Evolutionary conservation across 371 early-diverging fungal genomes (phyloP).

Genomic region (Nematocida sp.): DNA sequence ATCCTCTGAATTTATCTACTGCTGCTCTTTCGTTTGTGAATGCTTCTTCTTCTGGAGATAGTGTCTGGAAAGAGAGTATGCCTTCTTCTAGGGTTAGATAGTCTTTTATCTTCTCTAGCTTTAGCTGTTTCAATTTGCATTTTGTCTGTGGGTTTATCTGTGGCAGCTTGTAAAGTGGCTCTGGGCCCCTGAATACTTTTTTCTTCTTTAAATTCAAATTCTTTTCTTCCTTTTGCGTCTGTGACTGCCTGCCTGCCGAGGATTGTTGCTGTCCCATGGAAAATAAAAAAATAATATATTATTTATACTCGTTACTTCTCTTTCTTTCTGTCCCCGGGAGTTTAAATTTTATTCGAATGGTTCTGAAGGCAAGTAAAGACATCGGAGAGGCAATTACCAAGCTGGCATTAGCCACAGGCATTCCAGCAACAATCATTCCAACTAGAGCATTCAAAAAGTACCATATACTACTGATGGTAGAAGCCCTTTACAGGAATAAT

Average conservation of each 20-base stretch:
- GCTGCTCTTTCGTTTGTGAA: constrained; percentile 68
- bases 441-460: no score
- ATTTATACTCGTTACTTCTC: neutral
- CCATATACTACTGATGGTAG: no score
- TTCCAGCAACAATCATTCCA: no score
- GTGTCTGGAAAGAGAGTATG: constrained; percentile 56
- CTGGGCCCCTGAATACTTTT: constrained; percentile 29
- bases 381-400: no score
- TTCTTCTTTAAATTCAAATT: constrained; percentile 48
- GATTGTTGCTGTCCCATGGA: constrained; percentile 53
- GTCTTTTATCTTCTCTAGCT: constrained; percentile 55
- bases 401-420: no score
- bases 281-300: constrained; percentile 20
- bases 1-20: constrained; percentile 94
- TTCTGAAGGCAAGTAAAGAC: no score
- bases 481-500: no score
- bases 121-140: constrained; percentile 61
- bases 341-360: no score
- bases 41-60: constrained; percentile 39
- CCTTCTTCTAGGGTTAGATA: constrained; percentile 62
- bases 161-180: constrained; percentile 49
- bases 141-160: constrained; percentile 36
- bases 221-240: constrained; percentile 37
- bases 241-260: constrained; percentile 41
- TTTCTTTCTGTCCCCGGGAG: no score